phyloP scores from a whole-genome alignment of 331 rosid species.

The Pyracantha coccinea region DNA sequence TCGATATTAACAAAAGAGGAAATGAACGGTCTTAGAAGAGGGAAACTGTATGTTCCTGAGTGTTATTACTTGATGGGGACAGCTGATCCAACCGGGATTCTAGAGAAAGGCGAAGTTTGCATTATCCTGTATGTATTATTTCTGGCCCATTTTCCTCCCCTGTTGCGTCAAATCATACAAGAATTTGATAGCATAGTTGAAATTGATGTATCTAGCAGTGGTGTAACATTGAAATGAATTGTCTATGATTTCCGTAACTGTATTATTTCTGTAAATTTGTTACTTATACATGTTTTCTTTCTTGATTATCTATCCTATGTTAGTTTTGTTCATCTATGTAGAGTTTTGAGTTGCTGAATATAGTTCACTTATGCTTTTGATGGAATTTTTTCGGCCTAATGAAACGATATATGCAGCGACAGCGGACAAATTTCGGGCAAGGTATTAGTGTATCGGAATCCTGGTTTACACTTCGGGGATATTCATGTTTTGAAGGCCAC shows the following conservation, averaged over 20 bases:
- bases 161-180: too few species aligned
- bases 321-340: neutral
- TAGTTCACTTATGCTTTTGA: neutral
- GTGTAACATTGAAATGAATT: neutral
- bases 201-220: neutral
- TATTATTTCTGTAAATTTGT: conserved; percentile 10
- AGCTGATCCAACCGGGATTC: conserved; percentile 62
- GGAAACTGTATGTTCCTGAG: conserved; percentile 44
- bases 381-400: neutral
- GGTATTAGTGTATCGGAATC: conserved; percentile 69
- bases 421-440: conserved; percentile 57
- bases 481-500: conserved; percentile 52
- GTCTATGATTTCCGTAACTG: neutral
- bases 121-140: conserved; percentile 58
- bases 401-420: conserved; percentile 22
- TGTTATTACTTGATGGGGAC: conserved; percentile 80
- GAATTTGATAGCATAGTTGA: too few species aligned
- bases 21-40: conserved; percentile 37
- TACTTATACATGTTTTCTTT: neutral
- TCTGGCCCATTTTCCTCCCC: conserved; percentile 12
- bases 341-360: neutral
- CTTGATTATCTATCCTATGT: neutral
- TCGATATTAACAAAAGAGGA: conserved; percentile 39
- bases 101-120: conserved; percentile 55
- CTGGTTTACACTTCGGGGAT: conserved; percentile 75